Conservation (phyloP, 2,329 filamentous ascomycete species). For the Lomentospora prolificans region DNA sequence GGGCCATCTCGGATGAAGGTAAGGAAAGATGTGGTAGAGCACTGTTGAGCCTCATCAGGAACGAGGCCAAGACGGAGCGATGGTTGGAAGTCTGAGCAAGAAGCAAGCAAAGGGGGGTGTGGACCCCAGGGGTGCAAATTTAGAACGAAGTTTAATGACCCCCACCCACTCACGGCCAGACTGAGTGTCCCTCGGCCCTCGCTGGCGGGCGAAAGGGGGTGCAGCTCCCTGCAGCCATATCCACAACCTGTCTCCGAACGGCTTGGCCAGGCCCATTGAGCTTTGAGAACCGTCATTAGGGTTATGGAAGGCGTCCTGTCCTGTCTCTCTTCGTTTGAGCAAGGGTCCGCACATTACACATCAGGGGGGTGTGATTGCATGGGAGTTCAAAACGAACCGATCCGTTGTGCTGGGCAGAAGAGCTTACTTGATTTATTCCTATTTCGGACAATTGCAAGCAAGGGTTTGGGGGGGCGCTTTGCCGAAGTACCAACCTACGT, state of each 20-base stretch:
- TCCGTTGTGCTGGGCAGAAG: background rate
- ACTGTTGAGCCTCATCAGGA: constrained; percentile 1
- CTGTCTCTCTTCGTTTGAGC: background rate
- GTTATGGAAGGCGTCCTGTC: background rate
- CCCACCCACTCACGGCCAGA: background rate
- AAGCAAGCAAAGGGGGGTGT: background rate
- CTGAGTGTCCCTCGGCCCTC: background rate
- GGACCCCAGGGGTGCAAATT: background rate
- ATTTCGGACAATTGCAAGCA: background rate
- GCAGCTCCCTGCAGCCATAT: background rate
- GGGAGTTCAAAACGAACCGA: background rate
- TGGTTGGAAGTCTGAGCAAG: background rate
- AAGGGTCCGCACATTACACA: too few relatives aligned
- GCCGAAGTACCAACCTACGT: background rate
- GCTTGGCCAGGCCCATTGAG: too few relatives aligned
- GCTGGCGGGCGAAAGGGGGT: background rate
- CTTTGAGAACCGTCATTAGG: too few relatives aligned
- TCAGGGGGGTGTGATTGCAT: background rate
- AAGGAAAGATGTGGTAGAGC: background rate
- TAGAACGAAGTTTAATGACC: background rate
- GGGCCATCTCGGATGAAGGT: constrained; percentile 8
- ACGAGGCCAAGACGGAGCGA: constrained; percentile 2
- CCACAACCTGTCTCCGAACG: background rate
- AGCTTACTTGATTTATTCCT: background rate
- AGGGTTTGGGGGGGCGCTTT: background rate